Conservation (phyloP, 805 yeast genomes). For the Candida adriatica region DNA sequence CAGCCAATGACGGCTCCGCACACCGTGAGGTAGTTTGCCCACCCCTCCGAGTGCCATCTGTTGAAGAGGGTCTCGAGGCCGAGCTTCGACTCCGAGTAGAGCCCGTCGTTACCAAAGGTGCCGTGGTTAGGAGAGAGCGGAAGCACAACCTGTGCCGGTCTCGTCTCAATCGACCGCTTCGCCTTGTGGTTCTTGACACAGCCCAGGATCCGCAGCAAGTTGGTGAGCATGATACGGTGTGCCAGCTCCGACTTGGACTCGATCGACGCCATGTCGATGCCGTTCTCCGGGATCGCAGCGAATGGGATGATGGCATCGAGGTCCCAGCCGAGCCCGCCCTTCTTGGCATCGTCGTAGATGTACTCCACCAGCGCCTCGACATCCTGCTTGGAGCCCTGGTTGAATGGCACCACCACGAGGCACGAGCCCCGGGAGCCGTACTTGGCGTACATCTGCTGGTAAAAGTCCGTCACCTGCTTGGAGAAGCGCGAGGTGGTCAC, state of each 20-base stretch:
- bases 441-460: conserved; percentile 88
- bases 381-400: conserved; percentile 95
- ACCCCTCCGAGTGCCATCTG: conserved; percentile 98
- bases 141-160: conserved; percentile 96
- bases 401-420: conserved; percentile 94
- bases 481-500: conserved; percentile 96
- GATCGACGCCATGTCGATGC: conserved; percentile 87
- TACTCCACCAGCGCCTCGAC: conserved; percentile 78
- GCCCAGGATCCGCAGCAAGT: conserved; percentile 88
- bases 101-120: conserved; percentile 96
- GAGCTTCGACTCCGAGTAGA: conserved; percentile 95
- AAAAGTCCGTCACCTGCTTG: conserved; percentile 89
- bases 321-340: conserved; percentile 97
- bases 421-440: conserved; percentile 91
- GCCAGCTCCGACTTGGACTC: conserved; percentile 97
- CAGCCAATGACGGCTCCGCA: conserved; percentile 99
- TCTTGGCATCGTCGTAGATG: conserved; percentile 76
- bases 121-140: conserved; percentile 99
- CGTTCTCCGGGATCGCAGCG: conserved; percentile 99
- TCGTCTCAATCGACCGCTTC: conserved; percentile 71
- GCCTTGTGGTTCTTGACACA: conserved; percentile 79
- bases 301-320: conserved; percentile 94
- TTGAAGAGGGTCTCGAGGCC: conserved; percentile 94
- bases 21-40: conserved; percentile 89
- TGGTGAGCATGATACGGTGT: conserved; percentile 97